Evolutionary conservation across 495 filamentous ascomycete genomes (phyloP), one percentile per base, ranked within the genome.

Genomic region (Aspergillus taichungensis): DNA sequence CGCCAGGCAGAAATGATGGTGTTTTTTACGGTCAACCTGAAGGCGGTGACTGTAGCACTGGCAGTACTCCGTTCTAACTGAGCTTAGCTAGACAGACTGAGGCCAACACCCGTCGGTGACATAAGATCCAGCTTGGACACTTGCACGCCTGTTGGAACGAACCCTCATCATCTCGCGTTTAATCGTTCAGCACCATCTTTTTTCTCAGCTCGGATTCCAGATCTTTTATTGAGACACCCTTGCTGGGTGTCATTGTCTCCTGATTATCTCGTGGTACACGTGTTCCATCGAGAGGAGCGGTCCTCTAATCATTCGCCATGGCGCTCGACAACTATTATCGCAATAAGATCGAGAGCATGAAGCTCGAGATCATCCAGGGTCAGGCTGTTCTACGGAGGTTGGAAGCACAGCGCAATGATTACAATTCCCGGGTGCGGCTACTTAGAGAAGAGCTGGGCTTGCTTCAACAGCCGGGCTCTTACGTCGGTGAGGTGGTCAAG

Each of bases 321-420:
- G 88, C 91, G 77, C 85, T 99, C 70, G 92, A 97, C 69, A 95
- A 84, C 68, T 99, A 95, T 70, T 99, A 91, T 67, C 86, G 88
- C 74, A 96, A 97, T 71, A 99, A 99, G 77, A 95, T 99, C 68
- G 92, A 99, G 85, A 81, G 83, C 64, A 94, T 96, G 84, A 95
- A 97, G 79, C 87, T 97, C 61, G 91, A 97, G 77, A 99, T 99
- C 54, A 88, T 99, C 57, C 88, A 95, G 66, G 91, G 92, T 33
- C 94, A 97, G 72, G 91, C 94, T 39, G 87, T 94, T 42, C 75
- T 99, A 43, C 82, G 92, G 54, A 77, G 92, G 66, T 75, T 99
- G 60, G 92, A 99, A 78, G 92, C 92, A 42, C 92, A 99, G 63
- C 85, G 92, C 47, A 99, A 99, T 66, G 92, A 99, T 65, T 96